Evolutionary conservation across 495 filamentous ascomycete species (phyloP).

Genomic region (Penicillium flavigenum): DNA sequence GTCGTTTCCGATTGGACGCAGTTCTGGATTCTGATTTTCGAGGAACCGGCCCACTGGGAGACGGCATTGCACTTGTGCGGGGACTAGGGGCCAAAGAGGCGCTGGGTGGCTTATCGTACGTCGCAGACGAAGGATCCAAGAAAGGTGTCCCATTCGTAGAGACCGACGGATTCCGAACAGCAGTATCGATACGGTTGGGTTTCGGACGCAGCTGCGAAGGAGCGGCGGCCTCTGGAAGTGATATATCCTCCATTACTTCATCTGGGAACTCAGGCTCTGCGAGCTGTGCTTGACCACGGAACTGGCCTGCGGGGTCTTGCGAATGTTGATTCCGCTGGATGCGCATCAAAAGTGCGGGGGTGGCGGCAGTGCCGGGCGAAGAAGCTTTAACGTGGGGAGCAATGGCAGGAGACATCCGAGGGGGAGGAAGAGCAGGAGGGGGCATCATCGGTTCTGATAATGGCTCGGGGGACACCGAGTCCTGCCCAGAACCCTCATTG

Average conservation of each 20-base stretch:
- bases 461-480: constrained; percentile 71
- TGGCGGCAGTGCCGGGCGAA: constrained; percentile 55
- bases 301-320: constrained; percentile 25
- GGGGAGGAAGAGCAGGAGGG: constrained; percentile 60
- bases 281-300: constrained; percentile 32
- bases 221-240: constrained; percentile 62
- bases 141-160: constrained; percentile 34
- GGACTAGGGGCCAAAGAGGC: constrained; percentile 40
- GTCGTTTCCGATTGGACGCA: constrained; percentile 59
- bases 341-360: constrained; percentile 84
- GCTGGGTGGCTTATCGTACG: constrained; percentile 21
- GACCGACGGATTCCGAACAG: constrained; percentile 32
- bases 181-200: constrained; percentile 47
- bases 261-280: constrained; percentile 38
- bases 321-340: constrained; percentile 48
- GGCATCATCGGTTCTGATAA: constrained; percentile 69
- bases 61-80: constrained; percentile 41
- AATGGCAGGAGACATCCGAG: constrained; percentile 55
- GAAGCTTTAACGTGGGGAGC: constrained; percentile 33
- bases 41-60: constrained; percentile 43
- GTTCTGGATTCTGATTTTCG: constrained; percentile 42
- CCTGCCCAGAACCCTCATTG: constrained; percentile 61
- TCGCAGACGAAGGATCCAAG: constrained; percentile 31
- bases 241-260: constrained; percentile 65
- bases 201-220: constrained; percentile 35